Evolutionary conservation across 306 rosid genomes (phyloP).

Genomic region (Dalbergia cultrata): DNA sequence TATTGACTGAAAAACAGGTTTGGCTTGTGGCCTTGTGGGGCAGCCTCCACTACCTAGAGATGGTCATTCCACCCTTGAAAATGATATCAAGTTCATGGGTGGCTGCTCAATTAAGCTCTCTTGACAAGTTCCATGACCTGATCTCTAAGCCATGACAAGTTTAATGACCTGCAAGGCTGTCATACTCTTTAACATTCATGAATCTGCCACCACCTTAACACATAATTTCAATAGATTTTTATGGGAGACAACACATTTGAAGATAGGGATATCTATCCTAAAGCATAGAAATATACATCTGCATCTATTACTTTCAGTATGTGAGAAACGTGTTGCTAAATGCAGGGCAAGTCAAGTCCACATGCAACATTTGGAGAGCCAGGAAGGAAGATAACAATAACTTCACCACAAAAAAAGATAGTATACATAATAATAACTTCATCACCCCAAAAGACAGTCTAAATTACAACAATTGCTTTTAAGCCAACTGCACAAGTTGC

Average conservation of each 20-base stretch:
- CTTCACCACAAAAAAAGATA: conserved; percentile 36
- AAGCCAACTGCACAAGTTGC: too few relatives aligned
- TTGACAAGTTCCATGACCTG: conserved; percentile 35
- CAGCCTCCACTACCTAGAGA: conserved; percentile 31
- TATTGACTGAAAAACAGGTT: background rate
- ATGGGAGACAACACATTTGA: conserved; percentile 38
- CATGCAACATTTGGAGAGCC: conserved; percentile 35
- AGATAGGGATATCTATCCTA: background rate
- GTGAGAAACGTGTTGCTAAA: conserved; percentile 5
- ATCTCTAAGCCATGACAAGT: conserved; percentile 34
- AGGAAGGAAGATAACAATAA: conserved; percentile 30
- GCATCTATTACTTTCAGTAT: conserved; percentile 37
- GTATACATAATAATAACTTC: too few relatives aligned
- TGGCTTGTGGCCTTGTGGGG: conserved; percentile 30
- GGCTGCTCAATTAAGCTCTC: conserved; percentile 4
- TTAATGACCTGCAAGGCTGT: conserved; percentile 37
- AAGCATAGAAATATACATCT: conserved; percentile 4
- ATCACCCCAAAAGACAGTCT: background rate
- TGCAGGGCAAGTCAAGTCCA: conserved; percentile 38
- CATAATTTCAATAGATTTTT: conserved; percentile 23
- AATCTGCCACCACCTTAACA: conserved; percentile 39
- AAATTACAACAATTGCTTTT: conserved; percentile 22
- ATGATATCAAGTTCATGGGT: too few relatives aligned
- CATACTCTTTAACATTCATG: conserved; percentile 51
- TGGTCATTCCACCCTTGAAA: conserved; percentile 45